Evolutionary conservation across 331 rosid genomes (phyloP).

Genomic region (Quercus lobata): DNA sequence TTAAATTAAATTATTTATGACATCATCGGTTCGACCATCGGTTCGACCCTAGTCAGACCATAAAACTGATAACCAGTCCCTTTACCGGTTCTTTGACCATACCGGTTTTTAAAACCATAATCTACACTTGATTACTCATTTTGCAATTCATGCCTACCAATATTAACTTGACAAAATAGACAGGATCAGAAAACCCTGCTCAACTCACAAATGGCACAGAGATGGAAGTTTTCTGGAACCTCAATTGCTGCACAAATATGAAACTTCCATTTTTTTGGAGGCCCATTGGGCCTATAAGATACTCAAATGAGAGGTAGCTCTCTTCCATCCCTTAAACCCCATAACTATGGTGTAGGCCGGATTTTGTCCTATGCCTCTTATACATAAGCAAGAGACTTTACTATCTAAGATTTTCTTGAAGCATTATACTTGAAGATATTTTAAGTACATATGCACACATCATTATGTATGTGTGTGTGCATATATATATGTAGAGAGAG

Average conservation of each 20-base stretch:
- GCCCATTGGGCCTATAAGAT: background rate
- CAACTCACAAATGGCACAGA: background rate
- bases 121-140: background rate
- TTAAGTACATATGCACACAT: background rate
- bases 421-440: background rate
- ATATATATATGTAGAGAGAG: background rate
- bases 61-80: too few relatives aligned
- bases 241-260: background rate
- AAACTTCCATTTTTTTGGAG: background rate
- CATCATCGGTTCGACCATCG: rapidly evolving
- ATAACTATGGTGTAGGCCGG: background rate
- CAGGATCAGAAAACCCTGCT: background rate
- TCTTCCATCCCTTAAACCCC: background rate
- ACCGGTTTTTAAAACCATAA: too few relatives aligned
- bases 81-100: too few relatives aligned
- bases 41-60: too few relatives aligned
- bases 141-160: background rate
- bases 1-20: too few relatives aligned
- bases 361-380: background rate
- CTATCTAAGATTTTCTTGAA: background rate
- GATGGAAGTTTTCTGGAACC: background rate
- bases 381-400: background rate
- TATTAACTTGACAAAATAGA: background rate
- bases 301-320: background rate
- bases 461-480: too few relatives aligned